A percentile compares a stretch with the other conserved stretches of the same genome.
These are phyloP conservation scores for Solanum habrochaites DNA, from an alignment of 257 asterid species.

Conservation along the genomic window DNA sequence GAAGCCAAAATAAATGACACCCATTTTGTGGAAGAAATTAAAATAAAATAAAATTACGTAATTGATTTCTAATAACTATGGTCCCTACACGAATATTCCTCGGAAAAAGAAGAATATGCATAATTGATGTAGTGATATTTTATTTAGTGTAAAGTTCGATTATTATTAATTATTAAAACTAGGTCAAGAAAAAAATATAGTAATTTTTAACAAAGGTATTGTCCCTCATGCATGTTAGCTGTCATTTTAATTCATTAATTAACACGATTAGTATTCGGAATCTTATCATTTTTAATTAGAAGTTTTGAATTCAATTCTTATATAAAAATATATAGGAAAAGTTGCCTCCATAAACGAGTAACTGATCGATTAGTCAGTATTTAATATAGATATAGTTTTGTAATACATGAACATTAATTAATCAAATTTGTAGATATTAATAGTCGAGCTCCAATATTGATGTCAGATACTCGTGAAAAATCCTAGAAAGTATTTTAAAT, in stretches of 20 bases:
- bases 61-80: background rate
- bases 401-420: rapidly evolving
- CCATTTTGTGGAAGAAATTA: background rate
- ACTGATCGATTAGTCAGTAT: too few relatives aligned
- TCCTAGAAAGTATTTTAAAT: background rate
- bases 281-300: too few relatives aligned
- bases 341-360: too few relatives aligned
- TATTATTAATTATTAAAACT: background rate
- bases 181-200: background rate
- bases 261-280: background rate
- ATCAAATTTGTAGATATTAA: background rate
- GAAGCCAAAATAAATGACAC: background rate
- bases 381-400: too few relatives aligned
- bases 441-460: rapidly evolving
- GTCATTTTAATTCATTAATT: background rate
- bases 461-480: background rate
- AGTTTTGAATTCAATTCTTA: rapidly evolving
- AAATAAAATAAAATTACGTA: background rate
- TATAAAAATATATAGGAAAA: too few relatives aligned
- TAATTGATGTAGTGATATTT: background rate
- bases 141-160: background rate
- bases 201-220: background rate
- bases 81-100: background rate
- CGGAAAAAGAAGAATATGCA: background rate
- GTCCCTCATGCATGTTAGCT: background rate